phyloP scores from a whole-genome alignment of 345 rosid genomes.

The Microcos paniculata region DNA sequence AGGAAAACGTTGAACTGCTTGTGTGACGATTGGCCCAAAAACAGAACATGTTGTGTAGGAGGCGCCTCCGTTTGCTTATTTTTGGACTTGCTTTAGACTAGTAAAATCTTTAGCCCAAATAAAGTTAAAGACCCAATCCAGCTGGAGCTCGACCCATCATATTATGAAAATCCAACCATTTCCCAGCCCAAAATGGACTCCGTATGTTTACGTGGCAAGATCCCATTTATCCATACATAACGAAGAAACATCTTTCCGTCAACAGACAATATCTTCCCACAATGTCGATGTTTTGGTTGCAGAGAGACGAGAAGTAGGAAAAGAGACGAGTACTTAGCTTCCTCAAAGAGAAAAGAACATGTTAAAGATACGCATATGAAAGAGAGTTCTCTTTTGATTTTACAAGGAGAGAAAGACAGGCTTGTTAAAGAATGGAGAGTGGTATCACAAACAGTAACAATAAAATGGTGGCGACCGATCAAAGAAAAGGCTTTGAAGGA shows the following conservation, averaged over 20 bases:
- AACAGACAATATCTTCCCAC: neutral
- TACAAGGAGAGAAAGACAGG: neutral
- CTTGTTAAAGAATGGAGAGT: slow-evolving; percentile 35
- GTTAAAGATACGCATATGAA: neutral
- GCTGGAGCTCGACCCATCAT: neutral
- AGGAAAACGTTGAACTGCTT: too few relatives aligned
- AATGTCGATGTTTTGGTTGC: neutral
- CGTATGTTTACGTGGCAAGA: neutral
- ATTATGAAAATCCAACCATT: neutral
- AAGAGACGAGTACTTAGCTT: neutral
- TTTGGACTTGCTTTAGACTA: neutral
- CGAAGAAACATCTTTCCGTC: neutral
- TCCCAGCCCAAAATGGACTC: neutral
- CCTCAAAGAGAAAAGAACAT: neutral
- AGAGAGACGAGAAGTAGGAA: neutral
- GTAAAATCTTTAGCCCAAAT: neutral
- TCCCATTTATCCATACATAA: neutral
- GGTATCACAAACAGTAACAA: slow-evolving; percentile 20
- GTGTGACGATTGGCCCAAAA: too few relatives aligned
- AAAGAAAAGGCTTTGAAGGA: slow-evolving; percentile 46
- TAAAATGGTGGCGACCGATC: slow-evolving; percentile 33
- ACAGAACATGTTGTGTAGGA: too few relatives aligned
- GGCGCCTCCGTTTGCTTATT: neutral
- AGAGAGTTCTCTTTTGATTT: neutral
- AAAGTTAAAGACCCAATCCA: neutral